Conservation (phyloP, 768 basidiomycete genomes). For the Pulveroboletus sp. region DNA sequence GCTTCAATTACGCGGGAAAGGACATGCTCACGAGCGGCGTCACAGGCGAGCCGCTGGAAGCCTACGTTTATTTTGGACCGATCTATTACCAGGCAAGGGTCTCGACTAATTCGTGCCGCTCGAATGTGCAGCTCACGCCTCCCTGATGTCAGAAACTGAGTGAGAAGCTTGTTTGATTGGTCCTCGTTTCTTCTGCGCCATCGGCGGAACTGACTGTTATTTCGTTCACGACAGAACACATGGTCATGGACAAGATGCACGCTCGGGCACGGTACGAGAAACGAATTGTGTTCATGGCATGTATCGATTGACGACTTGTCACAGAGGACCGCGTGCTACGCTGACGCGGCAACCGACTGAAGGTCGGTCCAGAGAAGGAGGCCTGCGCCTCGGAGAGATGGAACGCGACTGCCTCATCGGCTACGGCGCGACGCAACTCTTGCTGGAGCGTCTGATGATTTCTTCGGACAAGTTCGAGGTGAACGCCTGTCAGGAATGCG, state of each 20-base stretch:
- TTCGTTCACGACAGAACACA: conserved; percentile 61
- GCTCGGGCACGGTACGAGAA: conserved; percentile 80
- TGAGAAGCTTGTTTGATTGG: conserved; percentile 38
- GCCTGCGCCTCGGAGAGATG: conserved; percentile 97
- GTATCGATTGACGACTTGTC: conserved; percentile 5
- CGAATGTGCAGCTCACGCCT: conserved; percentile 3
- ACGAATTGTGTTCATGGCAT: background rate
- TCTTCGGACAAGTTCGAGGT: conserved; percentile 98
- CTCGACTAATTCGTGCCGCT: conserved; percentile 4
- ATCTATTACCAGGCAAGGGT: conserved; percentile 88
- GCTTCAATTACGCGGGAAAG: conserved; percentile 98
- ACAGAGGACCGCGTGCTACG: conserved; percentile 91
- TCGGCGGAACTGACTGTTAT: conserved; percentile 12
- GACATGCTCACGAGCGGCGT: conserved; percentile 99
- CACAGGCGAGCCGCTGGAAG: conserved; percentile 93
- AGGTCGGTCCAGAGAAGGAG: conserved; percentile 96
- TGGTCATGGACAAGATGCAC: conserved; percentile 99
- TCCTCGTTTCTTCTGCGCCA: background rate
- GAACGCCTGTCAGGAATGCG: conserved; percentile 92
- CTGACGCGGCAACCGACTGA: conserved; percentile 97
- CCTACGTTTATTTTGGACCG: conserved; percentile 97
- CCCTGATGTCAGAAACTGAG: conserved; percentile 74
- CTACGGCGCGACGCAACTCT: conserved; percentile 94
- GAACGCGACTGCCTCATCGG: conserved; percentile 98
- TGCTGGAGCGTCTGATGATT: conserved; percentile 97